Conservation (phyloP, 2,329 filamentous ascomycete species). For the Calonectria pseudoreteaudii region DNA sequence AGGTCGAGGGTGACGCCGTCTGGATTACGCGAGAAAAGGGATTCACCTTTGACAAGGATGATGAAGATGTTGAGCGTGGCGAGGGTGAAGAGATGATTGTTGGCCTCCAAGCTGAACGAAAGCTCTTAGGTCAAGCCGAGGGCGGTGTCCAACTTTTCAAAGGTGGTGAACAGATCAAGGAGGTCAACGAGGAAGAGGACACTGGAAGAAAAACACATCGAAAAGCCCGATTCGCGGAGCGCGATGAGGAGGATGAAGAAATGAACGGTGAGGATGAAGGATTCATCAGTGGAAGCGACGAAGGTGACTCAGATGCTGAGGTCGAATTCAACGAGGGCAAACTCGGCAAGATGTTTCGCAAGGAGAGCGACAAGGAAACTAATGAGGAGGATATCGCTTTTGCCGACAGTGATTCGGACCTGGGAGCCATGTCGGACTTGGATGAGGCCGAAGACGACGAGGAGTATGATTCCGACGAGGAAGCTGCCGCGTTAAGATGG, state of each 20-base stretch:
- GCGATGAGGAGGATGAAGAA: conserved; percentile 70
- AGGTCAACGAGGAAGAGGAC: conserved; percentile 65
- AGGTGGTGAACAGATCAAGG: conserved; percentile 76
- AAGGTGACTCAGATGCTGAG: conserved; percentile 64
- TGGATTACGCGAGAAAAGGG: conserved; percentile 82
- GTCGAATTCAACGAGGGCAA: conserved; percentile 70
- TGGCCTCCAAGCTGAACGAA: conserved; percentile 84
- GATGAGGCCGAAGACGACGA: conserved; percentile 61
- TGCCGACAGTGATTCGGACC: conserved; percentile 96
- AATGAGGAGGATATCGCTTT: conserved; percentile 83
- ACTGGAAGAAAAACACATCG: conserved; percentile 71
- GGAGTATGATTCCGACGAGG: conserved; percentile 72
- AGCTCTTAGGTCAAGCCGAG: conserved; percentile 83
- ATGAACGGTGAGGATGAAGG: conserved; percentile 64
- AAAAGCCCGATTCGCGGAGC: conserved; percentile 67
- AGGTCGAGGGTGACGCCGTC: conserved; percentile 97
- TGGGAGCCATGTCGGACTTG: conserved; percentile 82
- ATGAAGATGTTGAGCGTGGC: conserved; percentile 80
- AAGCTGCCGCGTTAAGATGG: conserved; percentile 82
- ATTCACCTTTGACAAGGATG: conserved; percentile 79
- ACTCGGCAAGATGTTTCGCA: conserved; percentile 71
- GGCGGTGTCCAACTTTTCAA: conserved; percentile 88
- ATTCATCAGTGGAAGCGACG: conserved; percentile 65
- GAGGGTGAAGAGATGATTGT: conserved; percentile 96
- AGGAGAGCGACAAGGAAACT: conserved; percentile 61